Evolutionary conservation across 805 yeast species (phyloP).

Genomic region (Yamadazyma scolyti): DNA sequence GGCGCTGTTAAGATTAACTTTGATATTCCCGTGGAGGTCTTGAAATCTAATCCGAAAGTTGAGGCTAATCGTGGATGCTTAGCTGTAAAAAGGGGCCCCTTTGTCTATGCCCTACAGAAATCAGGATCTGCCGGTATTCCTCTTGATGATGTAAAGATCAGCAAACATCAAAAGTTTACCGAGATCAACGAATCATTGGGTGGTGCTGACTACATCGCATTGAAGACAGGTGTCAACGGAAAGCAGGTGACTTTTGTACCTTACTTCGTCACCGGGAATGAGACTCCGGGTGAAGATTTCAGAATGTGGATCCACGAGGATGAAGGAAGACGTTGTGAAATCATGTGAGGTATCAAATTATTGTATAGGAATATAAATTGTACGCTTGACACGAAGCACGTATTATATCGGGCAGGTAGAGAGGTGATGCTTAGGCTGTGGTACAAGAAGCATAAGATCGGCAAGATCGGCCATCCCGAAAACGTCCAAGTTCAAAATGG

Average conservation of each 20-base stretch:
- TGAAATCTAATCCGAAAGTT: slow-evolving; percentile 14
- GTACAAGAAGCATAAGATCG: no score
- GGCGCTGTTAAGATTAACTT: slow-evolving; percentile 7
- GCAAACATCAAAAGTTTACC: slow-evolving; percentile 6
- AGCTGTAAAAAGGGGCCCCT: slow-evolving; percentile 18
- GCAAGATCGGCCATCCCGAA: no score
- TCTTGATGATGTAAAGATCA: slow-evolving; percentile 9
- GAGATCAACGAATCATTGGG: slow-evolving; percentile 1
- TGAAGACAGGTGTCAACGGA: slow-evolving; percentile 8
- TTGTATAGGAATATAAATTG: no score
- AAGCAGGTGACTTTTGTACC: slow-evolving; percentile 12
- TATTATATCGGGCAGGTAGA: no score
- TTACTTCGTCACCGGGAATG: slow-evolving; percentile 16
- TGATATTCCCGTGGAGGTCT: slow-evolving; percentile 10
- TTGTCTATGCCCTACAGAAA: slow-evolving; percentile 14
- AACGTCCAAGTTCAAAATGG: no score
- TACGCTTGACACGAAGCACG: no score
- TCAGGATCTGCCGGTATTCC: slow-evolving; percentile 9
- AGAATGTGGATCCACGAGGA: slow-evolving; percentile 15
- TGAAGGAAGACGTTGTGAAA: no score
- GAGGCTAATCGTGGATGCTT: slow-evolving; percentile 14
- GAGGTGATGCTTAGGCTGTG: no score
- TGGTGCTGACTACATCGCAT: slow-evolving; percentile 9
- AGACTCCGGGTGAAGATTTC: slow-evolving; percentile 17
- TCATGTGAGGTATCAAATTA: no score